Evolutionary conservation across 176 grass and related monocot species (phyloP), one percentile per base, ranked within the genome.

Genomic region (Oryza meyeriana): DNA sequence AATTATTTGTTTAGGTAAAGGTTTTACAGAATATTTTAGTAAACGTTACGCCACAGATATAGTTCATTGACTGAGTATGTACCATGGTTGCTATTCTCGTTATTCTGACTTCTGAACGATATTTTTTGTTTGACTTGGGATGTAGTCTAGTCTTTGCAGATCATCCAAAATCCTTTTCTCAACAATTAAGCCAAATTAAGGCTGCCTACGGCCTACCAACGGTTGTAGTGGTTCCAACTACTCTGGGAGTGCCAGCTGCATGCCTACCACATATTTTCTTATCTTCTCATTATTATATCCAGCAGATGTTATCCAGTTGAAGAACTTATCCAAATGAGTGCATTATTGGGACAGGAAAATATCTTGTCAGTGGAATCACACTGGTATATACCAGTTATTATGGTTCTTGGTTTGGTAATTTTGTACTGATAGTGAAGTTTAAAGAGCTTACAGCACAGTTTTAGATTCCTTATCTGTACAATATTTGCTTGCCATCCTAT

Each of bases 141-240:
- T 78, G 38, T 44, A 34, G n/a, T 24, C 31, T 85, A n/a, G 18
- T 70, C 44, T 62, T 22, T 47, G 18, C 40, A 64, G 74, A 5
- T 65, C 76, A 65, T 86, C 17, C 41, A 31, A 79, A 55, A 66
- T 86, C 31, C 31, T 79, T 79, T 79, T 80, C 42, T 86, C 13
- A 38, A 73, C 41, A 64, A 65, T 79, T 73, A 79, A 72, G 41
- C 42, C 24, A 17, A 30, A 57, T 86, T 52, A 79, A 72, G 67
- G 57, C 14, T 79, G 0, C 62, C 58, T 85, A 72, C 28, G 31
- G 4, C 44, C 67, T 85, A 72, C 38, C 41, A 78, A 64, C 67
- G 50, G 61, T 50, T 69, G 31, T 26, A 69, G 45, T 55, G 32
- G 41, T 36, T 64, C 48, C 11, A 65, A 73, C 31, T 73, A 72